Base-by-base conservation (phyloP, 1,284 basidiomycete species). In the Laetiporus sulphureus region DNA sequence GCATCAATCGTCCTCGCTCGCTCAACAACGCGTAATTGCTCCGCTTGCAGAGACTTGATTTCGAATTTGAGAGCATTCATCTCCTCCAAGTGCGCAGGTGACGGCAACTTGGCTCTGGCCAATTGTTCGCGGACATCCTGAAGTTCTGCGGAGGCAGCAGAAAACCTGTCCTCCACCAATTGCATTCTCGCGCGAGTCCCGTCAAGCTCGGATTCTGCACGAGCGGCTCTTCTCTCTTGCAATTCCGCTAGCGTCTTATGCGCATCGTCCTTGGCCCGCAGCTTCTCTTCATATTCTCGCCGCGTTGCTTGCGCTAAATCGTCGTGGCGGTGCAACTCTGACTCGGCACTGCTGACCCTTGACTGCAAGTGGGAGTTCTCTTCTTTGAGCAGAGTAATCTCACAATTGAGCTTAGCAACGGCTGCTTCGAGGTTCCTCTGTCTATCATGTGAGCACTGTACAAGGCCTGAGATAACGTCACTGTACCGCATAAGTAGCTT, bases 1-100 rank as follows among this genome's bases (percentile, higher is more conserved):
- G 50, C 38, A n/a, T 54, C 58, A 29, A 68, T 59, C 2, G 57
- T 61, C 45, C 53, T 58, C 10, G 57, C 49, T 32, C 58, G 47
- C 36, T 60, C 48, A 8, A 46, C 42, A 31, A 58, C 52, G 23
- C 36, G 31, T 33, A 52, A 46, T 18, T 57, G 58, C 18, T 54
- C 55, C 12, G 50, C 47, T 42, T 62, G 53, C 19, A 65, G 44
- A 16, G 45, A 42, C n/a, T 52, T 38, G 5, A 62, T 47, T 16
- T 48, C 54, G 12, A 39, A 25, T 20, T 47, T 55, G 13, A 66
- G 52, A 6, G 45, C 41, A 21, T 51, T 49, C 8, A 58, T 30
- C 24, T 59, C 52, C 7, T 52, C 48, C 29, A 55, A 42, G 12
- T 49, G 44, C 21, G 47, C 47, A 25, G 49, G 48, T 33, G 46